Base-by-base conservation (phyloP, 345 rosid species). In the Acer campestre region DNA sequence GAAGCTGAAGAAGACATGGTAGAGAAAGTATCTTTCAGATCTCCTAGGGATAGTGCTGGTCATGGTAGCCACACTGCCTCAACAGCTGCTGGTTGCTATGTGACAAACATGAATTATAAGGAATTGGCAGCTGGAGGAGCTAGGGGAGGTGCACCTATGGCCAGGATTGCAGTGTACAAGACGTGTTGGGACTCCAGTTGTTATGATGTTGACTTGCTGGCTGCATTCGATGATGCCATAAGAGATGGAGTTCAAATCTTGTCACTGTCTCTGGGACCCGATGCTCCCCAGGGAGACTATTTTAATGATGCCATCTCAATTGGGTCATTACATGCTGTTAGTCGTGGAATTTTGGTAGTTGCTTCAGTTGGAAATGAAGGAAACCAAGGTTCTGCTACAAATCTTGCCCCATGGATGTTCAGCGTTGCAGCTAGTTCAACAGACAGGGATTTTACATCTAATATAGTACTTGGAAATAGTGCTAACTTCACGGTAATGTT, bases 61-160 rank as follows among this genome's bases (percentile, higher is more conserved):
- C 90, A 89, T 71, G 92, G 92, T 68, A 82, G 84, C 74, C 92
- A 89, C 83, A 89, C 90, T 0, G 89, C 89, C 65, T 89, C 92
- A 22, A 89, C 74, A 2, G 90, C 92, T 16, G 87, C 85, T 27
- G 92, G 90, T 76, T 83, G 89, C 61, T 82, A 78, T 62, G 92
- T 89, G 58, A 22, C 74, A 27, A 71, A 82, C 76, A 78, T 85
- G 87, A 87, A 85, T 74, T 85, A 81, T 67, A 75, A 75, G 64
- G 90, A 88, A 9, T 74, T 84, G 71, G 89, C 90, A 13, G 77
- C 87, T 1, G 90, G 90, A 35, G 87, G 86, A 38, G 90, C 89
- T 13, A 84, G 88, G 79, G 90, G 92, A 12, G 92, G 92, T 9
- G 88, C 92, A 29, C 90, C 92, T 23, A 82, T 82, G 83, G 88